These are phyloP conservation scores for Podospora pseudocomata DNA, from an alignment of 495 filamentous ascomycete genomes.

Conservation along the genomic window DNA sequence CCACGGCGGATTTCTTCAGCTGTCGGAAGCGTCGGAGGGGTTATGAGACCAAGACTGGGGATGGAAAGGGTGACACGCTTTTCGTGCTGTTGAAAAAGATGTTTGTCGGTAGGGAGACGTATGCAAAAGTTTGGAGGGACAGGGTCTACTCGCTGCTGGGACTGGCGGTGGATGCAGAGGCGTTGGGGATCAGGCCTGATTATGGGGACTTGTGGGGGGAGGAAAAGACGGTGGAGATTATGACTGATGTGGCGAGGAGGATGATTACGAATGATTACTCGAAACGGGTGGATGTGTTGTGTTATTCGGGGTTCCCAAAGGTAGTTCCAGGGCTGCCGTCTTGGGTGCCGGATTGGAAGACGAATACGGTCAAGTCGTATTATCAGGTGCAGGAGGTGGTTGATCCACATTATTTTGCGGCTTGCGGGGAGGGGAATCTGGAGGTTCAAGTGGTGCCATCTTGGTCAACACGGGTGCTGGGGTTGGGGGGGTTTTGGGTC, in stretches of 20 bases:
- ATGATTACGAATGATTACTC: slow-evolving; percentile 10
- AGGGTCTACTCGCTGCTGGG: slow-evolving; percentile 18
- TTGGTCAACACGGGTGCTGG: not conserved
- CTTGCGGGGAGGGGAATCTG: slow-evolving; percentile 4
- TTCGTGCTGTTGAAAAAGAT: slow-evolving; percentile 8
- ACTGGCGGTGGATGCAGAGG: slow-evolving; percentile 16
- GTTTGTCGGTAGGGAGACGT: slow-evolving; percentile 1
- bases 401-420: slow-evolving; percentile 6
- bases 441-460: not conserved
- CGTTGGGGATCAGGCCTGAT: slow-evolving; percentile 13
- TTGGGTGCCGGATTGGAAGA: slow-evolving; percentile 21
- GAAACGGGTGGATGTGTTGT: not conserved
- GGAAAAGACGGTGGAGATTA: not conserved
- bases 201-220: not conserved
- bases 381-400: not conserved
- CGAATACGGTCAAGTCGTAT: not conserved
- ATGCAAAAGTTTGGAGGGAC: slow-evolving; percentile 11
- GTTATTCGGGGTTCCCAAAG: slow-evolving; percentile 16
- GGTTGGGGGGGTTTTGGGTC: slow-evolving; percentile 11
- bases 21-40: not conserved
- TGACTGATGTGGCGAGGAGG: slow-evolving; percentile 12
- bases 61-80: slow-evolving; percentile 5
- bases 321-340: slow-evolving; percentile 3
- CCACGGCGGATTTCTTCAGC: slow-evolving; percentile 1
- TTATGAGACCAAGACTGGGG: not conserved